Percentiles rank a stretch among this genome's conserved stretches.
These are phyloP conservation scores for Artemisia tridentata DNA, from an alignment of 129 eudicot species.

Conservation along the genomic window DNA sequence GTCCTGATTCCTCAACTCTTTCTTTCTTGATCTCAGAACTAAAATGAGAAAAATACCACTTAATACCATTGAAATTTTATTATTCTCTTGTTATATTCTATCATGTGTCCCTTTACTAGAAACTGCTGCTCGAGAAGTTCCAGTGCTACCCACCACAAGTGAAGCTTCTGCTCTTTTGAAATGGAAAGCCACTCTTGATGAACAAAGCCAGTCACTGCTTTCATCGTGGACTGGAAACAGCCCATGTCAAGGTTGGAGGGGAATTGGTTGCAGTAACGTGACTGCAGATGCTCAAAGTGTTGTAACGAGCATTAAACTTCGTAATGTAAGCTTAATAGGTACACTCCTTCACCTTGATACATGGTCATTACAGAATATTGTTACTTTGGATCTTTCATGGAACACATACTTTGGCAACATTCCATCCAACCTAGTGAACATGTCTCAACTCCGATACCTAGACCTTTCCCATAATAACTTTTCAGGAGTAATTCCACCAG, in stretches of 20 bases:
- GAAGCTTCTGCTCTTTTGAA: conserved; percentile 1
- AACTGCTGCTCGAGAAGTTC: too few relatives aligned
- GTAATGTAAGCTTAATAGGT: neutral
- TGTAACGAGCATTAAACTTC: neutral
- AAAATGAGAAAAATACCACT: too few relatives aligned
- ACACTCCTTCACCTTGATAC: neutral
- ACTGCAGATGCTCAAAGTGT: neutral
- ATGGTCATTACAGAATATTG: neutral
- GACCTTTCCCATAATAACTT: neutral
- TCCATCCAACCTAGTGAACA: neutral
- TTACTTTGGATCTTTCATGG: neutral
- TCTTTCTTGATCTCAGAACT: too few relatives aligned
- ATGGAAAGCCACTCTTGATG: neutral
- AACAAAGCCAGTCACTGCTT: neutral
- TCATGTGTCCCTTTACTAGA: too few relatives aligned
- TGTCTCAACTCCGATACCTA: neutral
- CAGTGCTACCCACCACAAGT: neutral
- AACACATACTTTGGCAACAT: neutral
- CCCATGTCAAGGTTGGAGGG: neutral
- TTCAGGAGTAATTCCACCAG: neutral
- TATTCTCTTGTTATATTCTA: too few relatives aligned
- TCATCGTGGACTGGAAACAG: neutral
- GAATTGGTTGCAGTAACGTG: neutral
- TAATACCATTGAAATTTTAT: too few relatives aligned
- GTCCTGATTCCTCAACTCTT: too few relatives aligned